A percentile compares a stretch with the other conserved stretches of the same genome.
Conservation (phyloP, 2,329 filamentous ascomycete species). For the Hirsutella thompsonii region DNA sequence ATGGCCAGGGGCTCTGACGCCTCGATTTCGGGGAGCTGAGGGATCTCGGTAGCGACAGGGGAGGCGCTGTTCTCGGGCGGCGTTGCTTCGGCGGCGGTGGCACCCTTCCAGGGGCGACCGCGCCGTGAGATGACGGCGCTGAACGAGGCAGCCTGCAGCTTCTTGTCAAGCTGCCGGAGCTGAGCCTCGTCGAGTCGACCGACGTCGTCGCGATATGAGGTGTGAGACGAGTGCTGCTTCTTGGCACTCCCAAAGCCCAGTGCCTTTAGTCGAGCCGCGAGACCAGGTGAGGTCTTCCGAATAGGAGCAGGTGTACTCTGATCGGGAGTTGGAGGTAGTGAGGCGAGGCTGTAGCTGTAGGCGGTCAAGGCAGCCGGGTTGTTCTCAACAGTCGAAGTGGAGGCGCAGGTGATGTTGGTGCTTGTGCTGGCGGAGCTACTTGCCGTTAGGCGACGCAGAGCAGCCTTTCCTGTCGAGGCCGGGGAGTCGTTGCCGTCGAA, state of each 20-base stretch:
- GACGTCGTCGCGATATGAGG: slow-evolving; percentile 31
- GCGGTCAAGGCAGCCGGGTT: not conserved
- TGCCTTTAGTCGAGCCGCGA: slow-evolving; percentile 52
- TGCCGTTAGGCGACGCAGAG: not conserved
- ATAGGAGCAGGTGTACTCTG: slow-evolving; percentile 15
- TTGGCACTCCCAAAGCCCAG: slow-evolving; percentile 42
- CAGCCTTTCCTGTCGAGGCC: not conserved
- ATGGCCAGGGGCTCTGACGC: slow-evolving; percentile 40
- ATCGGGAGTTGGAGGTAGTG: slow-evolving; percentile 4
- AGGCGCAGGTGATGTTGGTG: not conserved
- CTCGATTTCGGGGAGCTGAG: slow-evolving; percentile 37
- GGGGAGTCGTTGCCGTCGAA: not conserved
- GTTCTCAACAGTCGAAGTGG: not conserved
- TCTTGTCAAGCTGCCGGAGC: slow-evolving; percentile 54
- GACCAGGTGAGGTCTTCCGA: slow-evolving; percentile 50
- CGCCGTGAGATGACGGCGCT: slow-evolving; percentile 44
- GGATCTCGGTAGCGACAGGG: slow-evolving; percentile 15
- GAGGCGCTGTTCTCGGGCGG: slow-evolving; percentile 11
- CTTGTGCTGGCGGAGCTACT: not conserved
- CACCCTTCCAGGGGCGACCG: slow-evolving; percentile 61
- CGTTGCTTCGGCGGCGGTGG: slow-evolving; percentile 27
- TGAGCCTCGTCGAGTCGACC: slow-evolving; percentile 61
- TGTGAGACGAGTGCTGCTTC: slow-evolving; percentile 16
- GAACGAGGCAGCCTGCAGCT: slow-evolving; percentile 44
- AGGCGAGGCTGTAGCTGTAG: not conserved